These are phyloP conservation scores for Musa troglodytarum DNA, from an alignment of 176 grass and related monocot species.

Conservation along the genomic window DNA sequence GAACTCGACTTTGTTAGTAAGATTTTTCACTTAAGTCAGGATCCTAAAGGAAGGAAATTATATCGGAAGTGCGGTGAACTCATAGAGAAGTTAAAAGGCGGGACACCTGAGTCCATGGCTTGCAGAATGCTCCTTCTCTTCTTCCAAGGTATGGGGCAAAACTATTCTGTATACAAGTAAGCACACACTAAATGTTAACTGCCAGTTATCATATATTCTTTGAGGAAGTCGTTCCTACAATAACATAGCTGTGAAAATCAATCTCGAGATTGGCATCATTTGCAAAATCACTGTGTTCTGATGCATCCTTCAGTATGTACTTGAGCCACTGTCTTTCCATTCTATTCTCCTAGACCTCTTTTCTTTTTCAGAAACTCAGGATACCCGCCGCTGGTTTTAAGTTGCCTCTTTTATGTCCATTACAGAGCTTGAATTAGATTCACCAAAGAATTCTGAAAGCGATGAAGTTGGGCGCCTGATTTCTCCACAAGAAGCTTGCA, in stretches of 20 bases:
- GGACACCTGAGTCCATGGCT: slow-evolving; percentile 37
- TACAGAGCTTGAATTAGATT: slow-evolving; percentile 54
- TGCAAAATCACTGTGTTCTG: too few relatives aligned
- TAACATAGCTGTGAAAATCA: too few relatives aligned
- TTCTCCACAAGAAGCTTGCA: slow-evolving; percentile 67
- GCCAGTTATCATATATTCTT: background rate
- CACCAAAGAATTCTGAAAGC: slow-evolving; percentile 33
- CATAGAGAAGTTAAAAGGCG: slow-evolving; percentile 50
- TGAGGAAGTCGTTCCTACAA: too few relatives aligned
- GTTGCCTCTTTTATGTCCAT: background rate
- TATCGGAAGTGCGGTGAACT: slow-evolving; percentile 48
- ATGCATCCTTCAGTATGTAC: too few relatives aligned
- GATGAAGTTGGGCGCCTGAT: slow-evolving; percentile 56
- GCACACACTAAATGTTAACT: background rate
- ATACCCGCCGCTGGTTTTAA: background rate
- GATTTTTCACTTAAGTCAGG: slow-evolving; percentile 68
- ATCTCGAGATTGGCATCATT: too few relatives aligned
- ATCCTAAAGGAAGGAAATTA: slow-evolving; percentile 53
- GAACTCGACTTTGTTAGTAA: slow-evolving; percentile 79
- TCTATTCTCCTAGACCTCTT: too few relatives aligned
- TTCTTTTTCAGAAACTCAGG: too few relatives aligned
- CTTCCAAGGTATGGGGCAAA: slow-evolving; percentile 48
- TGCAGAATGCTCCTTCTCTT: slow-evolving; percentile 54
- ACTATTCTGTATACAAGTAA: slow-evolving; percentile 3
- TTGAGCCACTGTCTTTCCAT: too few relatives aligned